Evolutionary conservation across 2,329 filamentous ascomycete species (phyloP), one percentile per base, ranked within the genome.

Genomic region (Alternaria viburni): DNA sequence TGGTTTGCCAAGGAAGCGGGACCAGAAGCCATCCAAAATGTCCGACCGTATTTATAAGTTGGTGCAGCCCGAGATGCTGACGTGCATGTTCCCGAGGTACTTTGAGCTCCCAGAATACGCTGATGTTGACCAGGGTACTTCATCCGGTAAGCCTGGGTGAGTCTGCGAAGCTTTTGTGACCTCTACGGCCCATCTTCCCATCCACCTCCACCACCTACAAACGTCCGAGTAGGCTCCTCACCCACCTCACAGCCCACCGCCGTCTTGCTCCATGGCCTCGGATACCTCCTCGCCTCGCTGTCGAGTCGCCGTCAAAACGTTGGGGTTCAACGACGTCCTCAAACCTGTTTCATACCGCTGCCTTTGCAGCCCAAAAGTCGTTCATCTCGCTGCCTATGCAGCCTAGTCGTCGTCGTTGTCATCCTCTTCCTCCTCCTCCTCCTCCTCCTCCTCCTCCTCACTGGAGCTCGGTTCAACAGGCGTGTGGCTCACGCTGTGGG

Each of bases 1-100:
- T 51, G 54, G 57, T 54, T 59, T 54, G 57, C 65, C 65, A 57
- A 66, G 61, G 12, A 28, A 36, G 23, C 49, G 8, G 44, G n/a
- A 23, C 28, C 51, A 13, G 41, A 49, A 44, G 43, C 1, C n/a
- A 54, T 21, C 41, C 36, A 41, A 57, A 26, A 21, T 57, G 5
- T 15, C 41, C 26, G 41, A n/a, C 28, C 15, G 41, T 45, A 51
- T 51, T 11, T 10, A 51, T 32, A 51, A 32, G 47, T 51, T 26
- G 17, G 10, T 32, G 26, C 26, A 13, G 47, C 17, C 19, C 26
- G 30, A 19, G 11, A n/a, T 19, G 13, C 45, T 15, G 12, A 55
- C 52, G 43, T 32, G 28, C 25, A 15, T 25, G 21, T n/a, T 10
- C 32, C 32, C 32, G 15, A 36, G 32, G 32, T 36, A 36, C 8